phyloP scores from a whole-genome alignment of 2,329 filamentous ascomycete species.

The Diplodia scrobiculata region DNA sequence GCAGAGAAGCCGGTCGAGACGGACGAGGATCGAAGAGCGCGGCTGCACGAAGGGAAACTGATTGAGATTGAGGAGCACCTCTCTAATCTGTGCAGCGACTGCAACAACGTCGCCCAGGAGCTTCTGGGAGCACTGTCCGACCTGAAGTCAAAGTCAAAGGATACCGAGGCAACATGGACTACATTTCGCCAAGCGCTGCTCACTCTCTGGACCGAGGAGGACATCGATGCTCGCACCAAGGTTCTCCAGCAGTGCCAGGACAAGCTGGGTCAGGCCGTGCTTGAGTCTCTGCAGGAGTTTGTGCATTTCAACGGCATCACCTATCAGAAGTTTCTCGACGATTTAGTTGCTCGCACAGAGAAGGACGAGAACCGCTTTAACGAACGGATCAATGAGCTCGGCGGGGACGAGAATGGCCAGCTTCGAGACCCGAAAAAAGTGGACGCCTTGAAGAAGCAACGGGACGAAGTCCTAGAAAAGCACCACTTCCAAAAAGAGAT shows the following conservation, averaged over 20 bases:
- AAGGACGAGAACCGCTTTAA: neutral
- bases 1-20: constrained; percentile 9
- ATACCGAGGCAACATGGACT: neutral
- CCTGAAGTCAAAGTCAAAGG: constrained; percentile 15
- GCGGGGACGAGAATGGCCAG: neutral
- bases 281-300: constrained; percentile 30
- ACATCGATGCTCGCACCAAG: neutral
- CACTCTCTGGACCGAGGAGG: constrained; percentile 5
- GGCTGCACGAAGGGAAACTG: constrained; percentile 1
- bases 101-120: constrained; percentile 4
- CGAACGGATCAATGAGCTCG: neutral
- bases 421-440: neutral
- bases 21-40: neutral
- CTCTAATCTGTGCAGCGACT: constrained; percentile 9
- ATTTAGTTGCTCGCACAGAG: neutral
- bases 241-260: constrained; percentile 2
- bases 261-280: constrained; percentile 30
- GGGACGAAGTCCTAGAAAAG: constrained; percentile 12
- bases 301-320: neutral
- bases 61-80: constrained; percentile 4
- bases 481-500: constrained; percentile 22
- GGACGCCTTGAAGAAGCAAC: constrained; percentile 15
- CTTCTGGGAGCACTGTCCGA: constrained; percentile 18
- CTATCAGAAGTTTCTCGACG: constrained; percentile 4
- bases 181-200: constrained; percentile 17